Percentiles rank a stretch among this genome's conserved stretches.
Evolutionary conservation across 78 protist genomes (phyloP).

Genomic region (Protostelium mycophagum): DNA sequence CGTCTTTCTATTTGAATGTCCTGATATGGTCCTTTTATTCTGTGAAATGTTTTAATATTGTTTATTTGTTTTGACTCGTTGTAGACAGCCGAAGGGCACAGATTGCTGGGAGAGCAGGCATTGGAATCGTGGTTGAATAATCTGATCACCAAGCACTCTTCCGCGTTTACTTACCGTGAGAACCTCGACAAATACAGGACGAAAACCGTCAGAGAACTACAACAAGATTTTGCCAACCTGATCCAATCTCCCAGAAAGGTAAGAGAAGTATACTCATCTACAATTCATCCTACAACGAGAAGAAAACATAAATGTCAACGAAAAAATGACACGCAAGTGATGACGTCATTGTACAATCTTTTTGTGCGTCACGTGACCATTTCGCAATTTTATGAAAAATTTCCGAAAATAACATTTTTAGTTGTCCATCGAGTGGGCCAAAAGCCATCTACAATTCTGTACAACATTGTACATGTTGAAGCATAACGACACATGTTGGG

Average conservation of each 20-base stretch:
- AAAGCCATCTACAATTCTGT: conserved; percentile 30
- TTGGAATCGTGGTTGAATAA: conserved; percentile 30
- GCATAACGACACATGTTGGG: conserved; percentile 46
- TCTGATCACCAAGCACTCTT: conserved; percentile 37
- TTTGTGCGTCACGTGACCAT: too few relatives aligned
- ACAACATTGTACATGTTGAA: conserved; percentile 38
- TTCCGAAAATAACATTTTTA: neutral
- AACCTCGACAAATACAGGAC: conserved; percentile 15
- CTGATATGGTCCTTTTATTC: too few relatives aligned
- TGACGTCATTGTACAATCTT: too few relatives aligned
- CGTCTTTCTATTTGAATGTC: too few relatives aligned
- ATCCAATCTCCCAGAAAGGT: neutral
- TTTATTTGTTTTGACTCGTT: too few relatives aligned
- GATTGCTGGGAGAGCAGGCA: conserved; percentile 49
- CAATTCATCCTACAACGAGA: conserved; percentile 7
- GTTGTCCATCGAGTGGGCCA: conserved; percentile 31
- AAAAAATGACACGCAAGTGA: too few relatives aligned
- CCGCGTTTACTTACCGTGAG: conserved; percentile 32
- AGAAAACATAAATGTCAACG: conserved; percentile 25
- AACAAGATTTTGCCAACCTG: conserved; percentile 30
- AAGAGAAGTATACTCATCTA: too few relatives aligned
- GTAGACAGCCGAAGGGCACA: conserved; percentile 52
- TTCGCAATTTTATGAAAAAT: too few relatives aligned
- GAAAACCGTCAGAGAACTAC: conserved; percentile 29
- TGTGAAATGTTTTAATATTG: too few relatives aligned